phyloP scores from a whole-genome alignment of 2,329 filamentous ascomycete species.

The Fusarium pseudoanthophilum region DNA sequence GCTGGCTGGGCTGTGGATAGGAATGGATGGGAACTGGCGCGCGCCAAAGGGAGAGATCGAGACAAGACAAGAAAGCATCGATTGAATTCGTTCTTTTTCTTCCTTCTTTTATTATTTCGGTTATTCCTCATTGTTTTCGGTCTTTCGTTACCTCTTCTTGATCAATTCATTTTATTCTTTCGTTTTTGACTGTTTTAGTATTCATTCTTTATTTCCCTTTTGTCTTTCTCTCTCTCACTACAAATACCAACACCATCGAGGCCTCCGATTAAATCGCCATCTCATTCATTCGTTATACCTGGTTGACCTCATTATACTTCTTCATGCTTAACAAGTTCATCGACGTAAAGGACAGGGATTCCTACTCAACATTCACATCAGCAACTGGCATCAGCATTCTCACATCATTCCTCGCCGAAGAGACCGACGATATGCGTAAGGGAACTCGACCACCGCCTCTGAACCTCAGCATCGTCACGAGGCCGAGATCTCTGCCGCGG shows the following conservation, averaged over 20 bases:
- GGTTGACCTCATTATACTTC: conserved; percentile 4
- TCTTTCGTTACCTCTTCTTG: conserved; percentile 11
- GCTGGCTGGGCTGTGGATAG: neutral
- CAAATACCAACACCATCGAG: conserved; percentile 16
- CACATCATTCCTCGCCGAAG: conserved; percentile 9
- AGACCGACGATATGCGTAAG: conserved; percentile 44
- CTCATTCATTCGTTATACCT: neutral
- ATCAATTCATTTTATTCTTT: conserved; percentile 10
- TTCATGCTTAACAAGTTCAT: conserved; percentile 34
- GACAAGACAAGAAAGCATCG: neutral
- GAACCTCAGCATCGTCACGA: conserved; percentile 46
- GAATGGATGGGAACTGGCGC: conserved; percentile 18
- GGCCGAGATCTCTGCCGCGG: conserved; percentile 39
- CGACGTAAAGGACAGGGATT: conserved; percentile 25
- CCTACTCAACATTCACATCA: conserved; percentile 23
- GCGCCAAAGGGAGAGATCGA: conserved; percentile 23
- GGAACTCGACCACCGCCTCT: conserved; percentile 48
- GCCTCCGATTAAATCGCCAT: conserved; percentile 5
- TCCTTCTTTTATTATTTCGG: conserved; percentile 13
- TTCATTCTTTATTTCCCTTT: conserved; percentile 16
- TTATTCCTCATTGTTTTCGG: conserved; percentile 1
- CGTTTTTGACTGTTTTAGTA: neutral
- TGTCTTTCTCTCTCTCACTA: neutral
- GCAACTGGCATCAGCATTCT: conserved; percentile 30
- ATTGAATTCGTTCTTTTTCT: conserved; percentile 16